A percentile compares a stretch with the other conserved stretches of the same genome.
phyloP scores from a whole-genome alignment of 2,329 filamentous ascomycete species.

The Penicillium sp. region DNA sequence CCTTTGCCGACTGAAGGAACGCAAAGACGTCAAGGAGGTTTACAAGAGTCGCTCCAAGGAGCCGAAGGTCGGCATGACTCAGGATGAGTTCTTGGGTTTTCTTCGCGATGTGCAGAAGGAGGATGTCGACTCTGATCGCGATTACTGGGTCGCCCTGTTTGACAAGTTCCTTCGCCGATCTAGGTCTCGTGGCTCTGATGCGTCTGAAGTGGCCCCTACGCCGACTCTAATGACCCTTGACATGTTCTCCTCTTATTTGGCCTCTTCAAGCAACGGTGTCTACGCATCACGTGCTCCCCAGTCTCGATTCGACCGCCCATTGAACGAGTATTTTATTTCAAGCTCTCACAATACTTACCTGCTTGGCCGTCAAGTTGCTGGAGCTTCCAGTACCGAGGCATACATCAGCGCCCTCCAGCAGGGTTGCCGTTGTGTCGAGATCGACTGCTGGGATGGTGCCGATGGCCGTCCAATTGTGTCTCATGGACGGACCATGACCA shows the following conservation, averaged over 20 bases:
- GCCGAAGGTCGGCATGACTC: constrained; percentile 64
- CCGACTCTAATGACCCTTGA: constrained; percentile 70
- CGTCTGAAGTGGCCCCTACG: constrained; percentile 39
- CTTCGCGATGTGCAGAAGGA: constrained; percentile 72
- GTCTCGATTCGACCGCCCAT: constrained; percentile 71
- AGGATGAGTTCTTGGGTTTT: constrained; percentile 74
- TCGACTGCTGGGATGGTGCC: constrained; percentile 95
- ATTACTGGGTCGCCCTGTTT: constrained; percentile 72
- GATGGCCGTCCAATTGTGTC: constrained; percentile 87
- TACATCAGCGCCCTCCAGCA: constrained; percentile 87
- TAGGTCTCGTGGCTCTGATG: constrained; percentile 49
- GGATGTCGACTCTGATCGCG: constrained; percentile 65
- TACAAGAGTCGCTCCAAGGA: constrained; percentile 64
- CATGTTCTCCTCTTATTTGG: constrained; percentile 74
- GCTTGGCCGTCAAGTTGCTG: constrained; percentile 83
- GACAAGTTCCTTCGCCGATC: constrained; percentile 65
- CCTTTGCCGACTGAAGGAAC: constrained; percentile 76
- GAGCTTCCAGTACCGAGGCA: constrained; percentile 88
- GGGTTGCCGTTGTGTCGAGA: constrained; percentile 92
- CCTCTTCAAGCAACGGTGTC: constrained; percentile 71
- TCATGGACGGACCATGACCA: constrained; percentile 87
- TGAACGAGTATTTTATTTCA: constrained; percentile 97
- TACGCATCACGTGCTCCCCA: constrained; percentile 62
- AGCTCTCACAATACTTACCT: constrained; percentile 99
- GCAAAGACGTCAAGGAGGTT: constrained; percentile 75